Evolutionary conservation across 75 land plant genomes (phyloP), one percentile per base, ranked within the genome.

Genomic region (Pseudotsuga menziesii): DNA sequence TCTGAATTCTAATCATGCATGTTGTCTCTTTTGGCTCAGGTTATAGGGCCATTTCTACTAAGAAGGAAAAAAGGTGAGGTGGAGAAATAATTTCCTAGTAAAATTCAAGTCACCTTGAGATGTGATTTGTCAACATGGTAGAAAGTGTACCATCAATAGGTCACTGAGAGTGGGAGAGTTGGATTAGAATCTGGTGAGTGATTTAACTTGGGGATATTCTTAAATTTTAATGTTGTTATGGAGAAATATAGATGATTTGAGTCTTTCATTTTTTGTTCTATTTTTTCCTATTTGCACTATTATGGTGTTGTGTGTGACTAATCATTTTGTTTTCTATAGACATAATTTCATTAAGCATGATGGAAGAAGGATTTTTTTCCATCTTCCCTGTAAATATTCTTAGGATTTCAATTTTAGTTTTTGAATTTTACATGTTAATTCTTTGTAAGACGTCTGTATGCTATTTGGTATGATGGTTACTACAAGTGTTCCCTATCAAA

Each of bases 61-160:
- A 86, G 99, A 71, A 92, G 99, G 78, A 97, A 94, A 77, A 97
- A 97, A 77, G 89, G 89, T 76, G 97, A 97, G 83, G 99, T 97
- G 41, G 99, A 97, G 76, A 97, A 97, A 61, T 97, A 60, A 78
- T 91, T 97, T 70, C 99, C 99, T 62, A 83, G 85, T 16, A 97
- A 97, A 80, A 85, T 85, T 9, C 99, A 97, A 79, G 98, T 97
- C 23, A 92, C 94, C 69, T 84, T 97, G 48, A 97, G 94, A 85
- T 94, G 98, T 78, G 99, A 97, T 79, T 57, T 94, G 81, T 97
- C 99, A 74, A 92, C 98, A 11, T 97, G 99, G 99, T 98, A 97
- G 78, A 89, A 91, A 77, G 90, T 81, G 23, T 97, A 97, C 73
- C 94, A 97, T 80, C 90, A 92, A 55, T 98, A 97, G 75, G 84